These are phyloP conservation scores for Erysiphe neolycopersici DNA, from an alignment of 2,329 filamentous ascomycete genomes.

Conservation along the genomic window DNA sequence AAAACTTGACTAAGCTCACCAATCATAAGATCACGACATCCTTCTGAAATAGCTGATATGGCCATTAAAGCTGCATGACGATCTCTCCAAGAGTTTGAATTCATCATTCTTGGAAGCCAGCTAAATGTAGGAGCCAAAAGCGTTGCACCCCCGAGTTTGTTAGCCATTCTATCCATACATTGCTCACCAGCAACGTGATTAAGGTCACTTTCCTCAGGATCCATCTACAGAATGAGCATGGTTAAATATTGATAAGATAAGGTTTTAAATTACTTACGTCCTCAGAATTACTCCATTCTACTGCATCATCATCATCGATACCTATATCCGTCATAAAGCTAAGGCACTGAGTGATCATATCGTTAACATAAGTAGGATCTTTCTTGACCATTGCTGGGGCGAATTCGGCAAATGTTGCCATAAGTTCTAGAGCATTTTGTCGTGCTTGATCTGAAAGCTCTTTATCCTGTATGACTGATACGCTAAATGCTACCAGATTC, in stretches of 20 bases:
- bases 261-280: constrained; percentile 27
- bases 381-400: constrained; percentile 87
- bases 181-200: constrained; percentile 97
- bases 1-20: constrained; percentile 83
- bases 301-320: constrained; percentile 75
- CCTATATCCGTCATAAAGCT: constrained; percentile 97
- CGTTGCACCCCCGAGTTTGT: constrained; percentile 87
- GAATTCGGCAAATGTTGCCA: constrained; percentile 94
- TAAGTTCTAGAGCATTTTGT: constrained; percentile 86
- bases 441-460: constrained; percentile 71
- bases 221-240: constrained; percentile 27
- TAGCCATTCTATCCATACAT: constrained; percentile 90
- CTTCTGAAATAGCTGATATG: constrained; percentile 93
- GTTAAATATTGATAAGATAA: not conserved
- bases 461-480: constrained; percentile 88
- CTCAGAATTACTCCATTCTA: constrained; percentile 79
- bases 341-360: constrained; percentile 96
- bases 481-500: constrained; percentile 73
- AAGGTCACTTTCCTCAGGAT: constrained; percentile 83
- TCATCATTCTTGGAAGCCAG: constrained; percentile 96
- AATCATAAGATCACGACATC: constrained; percentile 86
- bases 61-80: constrained; percentile 94
- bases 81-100: constrained; percentile 79
- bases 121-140: constrained; percentile 82
- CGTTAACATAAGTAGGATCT: constrained; percentile 66